These are phyloP conservation scores for Syncephalastrum contaminatum DNA, from an alignment of 371 early-diverging fungal species.

Conservation along the genomic window DNA sequence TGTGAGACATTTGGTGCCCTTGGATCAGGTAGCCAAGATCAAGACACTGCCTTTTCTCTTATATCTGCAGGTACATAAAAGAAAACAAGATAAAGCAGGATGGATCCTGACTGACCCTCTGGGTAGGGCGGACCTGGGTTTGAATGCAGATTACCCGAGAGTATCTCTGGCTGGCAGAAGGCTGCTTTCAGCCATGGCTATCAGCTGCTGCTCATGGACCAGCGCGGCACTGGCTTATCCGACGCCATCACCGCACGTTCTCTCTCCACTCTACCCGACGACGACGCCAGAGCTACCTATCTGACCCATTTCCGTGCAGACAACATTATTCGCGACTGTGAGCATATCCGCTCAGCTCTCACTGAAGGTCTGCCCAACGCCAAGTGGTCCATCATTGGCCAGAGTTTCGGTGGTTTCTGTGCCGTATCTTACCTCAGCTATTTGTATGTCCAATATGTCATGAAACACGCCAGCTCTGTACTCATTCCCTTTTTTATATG, in stretches of 20 bases:
- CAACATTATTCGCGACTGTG: constrained; percentile 72
- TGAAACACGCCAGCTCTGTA: background rate
- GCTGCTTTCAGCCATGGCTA: constrained; percentile 61
- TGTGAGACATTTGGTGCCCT: constrained; percentile 60
- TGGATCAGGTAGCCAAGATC: constrained; percentile 41
- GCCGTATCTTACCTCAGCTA: constrained; percentile 71
- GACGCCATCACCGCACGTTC: constrained; percentile 59
- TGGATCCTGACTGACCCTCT: background rate
- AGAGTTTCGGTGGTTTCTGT: constrained; percentile 78
- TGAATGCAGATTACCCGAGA: constrained; percentile 49
- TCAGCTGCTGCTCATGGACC: constrained; percentile 70
- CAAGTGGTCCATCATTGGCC: constrained; percentile 57
- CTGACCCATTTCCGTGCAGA: constrained; percentile 72
- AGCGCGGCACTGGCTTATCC: constrained; percentile 75
- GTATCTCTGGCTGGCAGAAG: constrained; percentile 62
- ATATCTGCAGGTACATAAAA: constrained; percentile 52
- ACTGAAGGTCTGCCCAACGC: constrained; percentile 34
- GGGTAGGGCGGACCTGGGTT: constrained; percentile 63
- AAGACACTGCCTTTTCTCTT: constrained; percentile 57
- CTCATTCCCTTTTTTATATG: background rate
- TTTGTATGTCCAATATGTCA: constrained; percentile 44
- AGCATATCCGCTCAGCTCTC: constrained; percentile 61
- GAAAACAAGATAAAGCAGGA: no score
- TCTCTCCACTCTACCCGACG: constrained; percentile 39
- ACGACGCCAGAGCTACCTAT: constrained; percentile 61